Percentiles rank a stretch among this genome's conserved stretches.
Evolutionary conservation across 2,329 filamentous ascomycete species (phyloP).

Genomic region (Colletotrichum theobromicola): DNA sequence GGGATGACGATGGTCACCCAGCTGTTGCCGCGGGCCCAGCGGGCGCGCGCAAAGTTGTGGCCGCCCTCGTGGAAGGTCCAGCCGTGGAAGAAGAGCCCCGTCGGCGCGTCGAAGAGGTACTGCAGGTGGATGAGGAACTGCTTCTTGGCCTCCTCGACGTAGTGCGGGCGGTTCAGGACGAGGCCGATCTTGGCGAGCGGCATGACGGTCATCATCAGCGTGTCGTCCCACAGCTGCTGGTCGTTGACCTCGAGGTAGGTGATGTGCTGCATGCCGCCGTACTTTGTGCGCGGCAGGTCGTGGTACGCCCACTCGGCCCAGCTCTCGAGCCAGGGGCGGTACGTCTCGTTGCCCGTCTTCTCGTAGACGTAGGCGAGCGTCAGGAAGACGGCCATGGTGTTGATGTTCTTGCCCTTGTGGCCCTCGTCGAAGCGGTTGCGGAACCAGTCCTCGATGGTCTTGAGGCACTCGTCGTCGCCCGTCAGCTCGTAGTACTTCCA

Average conservation of each 20-base stretch:
- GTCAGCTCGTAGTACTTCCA: conserved; percentile 83
- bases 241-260: conserved; percentile 75
- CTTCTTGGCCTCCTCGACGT: conserved; percentile 77
- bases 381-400: conserved; percentile 81
- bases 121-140: conserved; percentile 82
- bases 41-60: conserved; percentile 63
- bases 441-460: conserved; percentile 78
- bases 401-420: conserved; percentile 84
- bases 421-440: conserved; percentile 69
- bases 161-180: conserved; percentile 71
- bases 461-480: conserved; percentile 62
- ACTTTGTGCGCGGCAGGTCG: conserved; percentile 73
- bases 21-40: conserved; percentile 67
- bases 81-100: conserved; percentile 81
- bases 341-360: conserved; percentile 70
- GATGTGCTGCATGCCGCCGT: conserved; percentile 76
- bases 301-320: conserved; percentile 88
- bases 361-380: conserved; percentile 82
- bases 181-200: conserved; percentile 81
- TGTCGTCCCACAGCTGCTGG: conserved; percentile 84
- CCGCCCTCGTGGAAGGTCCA: conserved; percentile 77
- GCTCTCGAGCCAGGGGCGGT: conserved; percentile 77
- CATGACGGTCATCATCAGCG: conserved; percentile 86
- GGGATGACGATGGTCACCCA: conserved; percentile 87
- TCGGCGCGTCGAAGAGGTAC: conserved; percentile 75